Conservation (phyloP, 768 basidiomycete species). For the Lyophyllum shimeji region DNA sequence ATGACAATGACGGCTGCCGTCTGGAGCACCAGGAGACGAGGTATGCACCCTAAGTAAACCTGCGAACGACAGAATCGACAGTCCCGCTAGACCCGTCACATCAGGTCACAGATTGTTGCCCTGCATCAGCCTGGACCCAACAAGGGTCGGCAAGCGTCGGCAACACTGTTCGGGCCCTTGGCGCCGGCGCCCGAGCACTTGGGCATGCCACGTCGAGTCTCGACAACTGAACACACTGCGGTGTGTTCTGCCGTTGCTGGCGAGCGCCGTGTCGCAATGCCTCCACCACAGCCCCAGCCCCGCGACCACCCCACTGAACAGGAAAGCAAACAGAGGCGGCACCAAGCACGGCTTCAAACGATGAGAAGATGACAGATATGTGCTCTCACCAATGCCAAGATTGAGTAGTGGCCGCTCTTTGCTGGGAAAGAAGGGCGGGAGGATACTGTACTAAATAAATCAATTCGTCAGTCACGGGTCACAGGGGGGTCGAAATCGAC, state of each 20-base stretch:
- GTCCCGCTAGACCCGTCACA: background rate
- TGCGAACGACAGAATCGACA: background rate
- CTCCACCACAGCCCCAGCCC: background rate
- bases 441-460: too few relatives aligned
- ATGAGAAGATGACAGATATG: background rate
- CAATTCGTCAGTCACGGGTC: too few relatives aligned
- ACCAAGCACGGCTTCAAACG: background rate
- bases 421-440: too few relatives aligned
- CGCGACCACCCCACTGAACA: background rate
- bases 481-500: too few relatives aligned
- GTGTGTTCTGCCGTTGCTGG: too few relatives aligned
- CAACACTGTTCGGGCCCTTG: background rate
- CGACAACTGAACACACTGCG: background rate
- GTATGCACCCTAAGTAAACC: too few relatives aligned
- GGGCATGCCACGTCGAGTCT: background rate
- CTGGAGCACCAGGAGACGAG: too few relatives aligned
- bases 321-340: background rate
- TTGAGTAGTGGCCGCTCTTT: too few relatives aligned
- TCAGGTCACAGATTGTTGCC: background rate
- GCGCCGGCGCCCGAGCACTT: background rate
- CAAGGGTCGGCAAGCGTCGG: background rate
- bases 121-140: background rate
- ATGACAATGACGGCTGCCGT: too few relatives aligned
- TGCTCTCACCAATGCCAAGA: too few relatives aligned
- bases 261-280: too few relatives aligned